A percentile compares a stretch with the other conserved stretches of the same genome.
phyloP scores from a whole-genome alignment of 2,329 filamentous ascomycete genomes.

The Ambrosiella xylebori region DNA sequence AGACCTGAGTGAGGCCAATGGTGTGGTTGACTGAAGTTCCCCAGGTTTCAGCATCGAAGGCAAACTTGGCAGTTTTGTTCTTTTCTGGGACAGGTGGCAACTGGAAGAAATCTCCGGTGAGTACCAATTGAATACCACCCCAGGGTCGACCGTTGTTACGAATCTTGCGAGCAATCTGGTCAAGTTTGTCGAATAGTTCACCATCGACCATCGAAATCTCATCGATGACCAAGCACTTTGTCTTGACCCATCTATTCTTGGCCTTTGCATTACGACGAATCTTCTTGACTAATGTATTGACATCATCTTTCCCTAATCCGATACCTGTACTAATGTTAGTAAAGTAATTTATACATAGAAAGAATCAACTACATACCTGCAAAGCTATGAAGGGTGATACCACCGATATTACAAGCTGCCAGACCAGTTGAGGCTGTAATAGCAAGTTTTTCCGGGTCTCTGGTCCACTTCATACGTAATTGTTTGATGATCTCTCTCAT shows the following conservation, averaged over 20 bases:
- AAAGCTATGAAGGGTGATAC: slow-evolving; percentile 91
- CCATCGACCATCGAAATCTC: slow-evolving; percentile 98
- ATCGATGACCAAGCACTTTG: slow-evolving; percentile 77
- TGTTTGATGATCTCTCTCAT: slow-evolving; percentile 80
- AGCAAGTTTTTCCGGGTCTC: slow-evolving; percentile 69
- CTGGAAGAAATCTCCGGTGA: slow-evolving; percentile 97
- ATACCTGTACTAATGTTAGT: slow-evolving; percentile 30
- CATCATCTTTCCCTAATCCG: slow-evolving; percentile 80
- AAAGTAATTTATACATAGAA: background rate
- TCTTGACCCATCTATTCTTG: slow-evolving; percentile 72
- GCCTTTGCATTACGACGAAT: slow-evolving; percentile 78
- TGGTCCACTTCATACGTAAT: slow-evolving; percentile 56
- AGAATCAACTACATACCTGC: slow-evolving; percentile 34
- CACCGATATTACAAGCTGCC: slow-evolving; percentile 91
- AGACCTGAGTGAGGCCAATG: slow-evolving; percentile 86
- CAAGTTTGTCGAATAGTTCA: slow-evolving; percentile 90
- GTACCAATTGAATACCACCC: slow-evolving; percentile 86
- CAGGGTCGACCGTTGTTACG: slow-evolving; percentile 85
- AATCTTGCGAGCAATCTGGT: slow-evolving; percentile 67
- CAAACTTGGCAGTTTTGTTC: slow-evolving; percentile 57
- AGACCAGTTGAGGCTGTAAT: slow-evolving; percentile 92
- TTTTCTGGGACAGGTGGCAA: slow-evolving; percentile 82
- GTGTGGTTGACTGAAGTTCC: slow-evolving; percentile 85
- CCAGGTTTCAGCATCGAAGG: slow-evolving; percentile 88
- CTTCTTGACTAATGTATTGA: slow-evolving; percentile 68